phyloP scores from a whole-genome alignment of 2,329 filamentous ascomycete species.

The Hymenoscyphus scutula region DNA sequence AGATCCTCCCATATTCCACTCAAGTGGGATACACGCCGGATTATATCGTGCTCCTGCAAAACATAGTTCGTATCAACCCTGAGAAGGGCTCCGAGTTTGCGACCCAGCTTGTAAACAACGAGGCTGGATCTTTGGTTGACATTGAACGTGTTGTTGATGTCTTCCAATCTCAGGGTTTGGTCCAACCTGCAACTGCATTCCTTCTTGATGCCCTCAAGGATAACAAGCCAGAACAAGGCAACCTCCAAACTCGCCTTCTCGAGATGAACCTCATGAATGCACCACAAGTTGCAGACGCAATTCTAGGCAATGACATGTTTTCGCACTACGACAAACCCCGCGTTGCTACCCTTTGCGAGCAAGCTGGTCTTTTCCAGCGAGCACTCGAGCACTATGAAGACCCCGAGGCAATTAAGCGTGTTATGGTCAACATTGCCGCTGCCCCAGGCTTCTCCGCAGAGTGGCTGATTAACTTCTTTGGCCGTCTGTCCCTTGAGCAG shows the following conservation, averaged over 20 bases:
- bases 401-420: slow-evolving; percentile 83
- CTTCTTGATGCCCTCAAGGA: slow-evolving; percentile 91
- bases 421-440: slow-evolving; percentile 76
- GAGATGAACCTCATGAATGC: slow-evolving; percentile 99
- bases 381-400: slow-evolving; percentile 96
- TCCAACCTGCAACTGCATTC: slow-evolving; percentile 98
- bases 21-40: slow-evolving; percentile 90
- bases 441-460: slow-evolving; percentile 85
- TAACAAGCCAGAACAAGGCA: slow-evolving; percentile 89
- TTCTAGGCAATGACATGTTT: slow-evolving; percentile 98
- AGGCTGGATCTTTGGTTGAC: slow-evolving; percentile 83
- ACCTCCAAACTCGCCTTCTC: slow-evolving; percentile 87
- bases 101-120: slow-evolving; percentile 84
- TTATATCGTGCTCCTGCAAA: slow-evolving; percentile 86
- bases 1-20: slow-evolving; percentile 88
- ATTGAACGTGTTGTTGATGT: slow-evolving; percentile 95
- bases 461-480: slow-evolving; percentile 90
- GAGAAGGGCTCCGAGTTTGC: slow-evolving; percentile 96
- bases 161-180: slow-evolving; percentile 96
- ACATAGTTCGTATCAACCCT: slow-evolving; percentile 86
- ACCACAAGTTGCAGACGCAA: slow-evolving; percentile 95
- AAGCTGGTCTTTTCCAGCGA: slow-evolving; percentile 81
- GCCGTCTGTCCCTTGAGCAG: slow-evolving; percentile 91
- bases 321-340: slow-evolving; percentile 91
- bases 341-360: slow-evolving; percentile 88